These are phyloP conservation scores for Litsea cubeba DNA, from an alignment of 164 flowering plant genomes.

Conservation along the genomic window DNA sequence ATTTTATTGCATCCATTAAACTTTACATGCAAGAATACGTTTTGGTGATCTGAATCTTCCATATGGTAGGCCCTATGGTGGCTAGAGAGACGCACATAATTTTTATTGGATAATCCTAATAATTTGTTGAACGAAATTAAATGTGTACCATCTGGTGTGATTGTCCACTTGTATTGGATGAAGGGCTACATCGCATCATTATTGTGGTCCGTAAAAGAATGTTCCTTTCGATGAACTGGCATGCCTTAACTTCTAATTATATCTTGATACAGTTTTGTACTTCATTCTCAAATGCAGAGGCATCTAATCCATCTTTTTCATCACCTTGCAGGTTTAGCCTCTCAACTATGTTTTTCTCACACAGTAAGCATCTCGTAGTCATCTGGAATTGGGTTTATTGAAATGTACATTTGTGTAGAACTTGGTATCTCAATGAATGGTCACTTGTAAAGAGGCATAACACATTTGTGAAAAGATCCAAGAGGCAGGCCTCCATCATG, in stretches of 20 bases:
- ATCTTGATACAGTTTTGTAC: neutral
- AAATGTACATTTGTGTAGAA: neutral
- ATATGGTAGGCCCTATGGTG: neutral
- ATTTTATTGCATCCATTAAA: too few relatives aligned
- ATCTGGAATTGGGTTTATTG: neutral
- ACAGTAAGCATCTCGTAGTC: slow-evolving; percentile 50
- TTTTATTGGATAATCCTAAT: neutral
- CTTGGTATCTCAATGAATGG: neutral
- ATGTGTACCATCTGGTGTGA: neutral
- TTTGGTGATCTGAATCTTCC: neutral
- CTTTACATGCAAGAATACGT: neutral
- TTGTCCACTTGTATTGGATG: neutral
- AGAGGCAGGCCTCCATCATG: neutral
- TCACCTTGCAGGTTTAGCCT: slow-evolving; percentile 83
- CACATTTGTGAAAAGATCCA: neutral
- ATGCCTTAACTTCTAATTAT: neutral
- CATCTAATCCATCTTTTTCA: neutral
- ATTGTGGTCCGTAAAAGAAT: neutral
- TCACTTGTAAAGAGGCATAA: neutral
- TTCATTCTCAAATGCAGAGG: neutral
- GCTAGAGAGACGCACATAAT: neutral
- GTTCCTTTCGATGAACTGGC: neutral
- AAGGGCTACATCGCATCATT: neutral
- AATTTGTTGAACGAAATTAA: too few relatives aligned
- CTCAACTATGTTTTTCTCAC: slow-evolving; percentile 93